These are phyloP conservation scores for Mycoemilia scoparia DNA, from an alignment of 192 early-diverging fungal species.

Conservation along the genomic window DNA sequence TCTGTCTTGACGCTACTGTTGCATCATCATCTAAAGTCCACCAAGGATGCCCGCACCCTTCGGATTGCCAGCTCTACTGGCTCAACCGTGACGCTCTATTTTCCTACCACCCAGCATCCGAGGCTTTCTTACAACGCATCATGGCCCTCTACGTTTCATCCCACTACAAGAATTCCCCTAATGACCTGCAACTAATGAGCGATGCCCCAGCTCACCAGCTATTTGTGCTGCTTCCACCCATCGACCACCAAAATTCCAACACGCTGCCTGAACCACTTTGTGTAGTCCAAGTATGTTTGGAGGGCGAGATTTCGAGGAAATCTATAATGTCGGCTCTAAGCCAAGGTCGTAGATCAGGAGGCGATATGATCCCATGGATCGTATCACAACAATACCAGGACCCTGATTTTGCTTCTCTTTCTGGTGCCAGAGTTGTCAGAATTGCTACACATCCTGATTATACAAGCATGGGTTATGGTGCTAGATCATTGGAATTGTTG, in stretches of 20 bases:
- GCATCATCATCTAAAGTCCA: slow-evolving; percentile 48
- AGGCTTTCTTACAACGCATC: slow-evolving; percentile 93
- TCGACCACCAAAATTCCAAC: slow-evolving; percentile 38
- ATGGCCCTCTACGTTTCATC: slow-evolving; percentile 94
- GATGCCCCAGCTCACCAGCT: slow-evolving; percentile 96
- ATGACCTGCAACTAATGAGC: slow-evolving; percentile 92
- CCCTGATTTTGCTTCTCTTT: slow-evolving; percentile 86
- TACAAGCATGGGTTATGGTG: slow-evolving; percentile 91
- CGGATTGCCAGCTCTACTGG: slow-evolving; percentile 87
- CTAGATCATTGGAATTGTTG: slow-evolving; percentile 70
- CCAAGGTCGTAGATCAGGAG: slow-evolving; percentile 67
- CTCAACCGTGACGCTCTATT: slow-evolving; percentile 96
- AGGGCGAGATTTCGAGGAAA: slow-evolving; percentile 85
- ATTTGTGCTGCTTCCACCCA: slow-evolving; percentile 87
- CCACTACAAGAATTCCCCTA: slow-evolving; percentile 99
- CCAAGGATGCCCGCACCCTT: slow-evolving; percentile 80
- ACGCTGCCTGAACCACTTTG: slow-evolving; percentile 84
- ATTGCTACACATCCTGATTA: slow-evolving; percentile 98
- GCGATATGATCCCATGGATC: slow-evolving; percentile 96
- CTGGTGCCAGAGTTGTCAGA: slow-evolving; percentile 88
- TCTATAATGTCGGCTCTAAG: slow-evolving; percentile 64
- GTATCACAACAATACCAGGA: slow-evolving; percentile 90
- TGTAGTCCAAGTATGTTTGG: slow-evolving; percentile 75
- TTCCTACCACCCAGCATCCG: slow-evolving; percentile 91
- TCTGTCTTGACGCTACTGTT: slow-evolving; percentile 80